A percentile compares a stretch with the other conserved stretches of the same genome.
Evolutionary conservation across 495 filamentous ascomycete genomes (phyloP).

Genomic region (Penicillium lagena): DNA sequence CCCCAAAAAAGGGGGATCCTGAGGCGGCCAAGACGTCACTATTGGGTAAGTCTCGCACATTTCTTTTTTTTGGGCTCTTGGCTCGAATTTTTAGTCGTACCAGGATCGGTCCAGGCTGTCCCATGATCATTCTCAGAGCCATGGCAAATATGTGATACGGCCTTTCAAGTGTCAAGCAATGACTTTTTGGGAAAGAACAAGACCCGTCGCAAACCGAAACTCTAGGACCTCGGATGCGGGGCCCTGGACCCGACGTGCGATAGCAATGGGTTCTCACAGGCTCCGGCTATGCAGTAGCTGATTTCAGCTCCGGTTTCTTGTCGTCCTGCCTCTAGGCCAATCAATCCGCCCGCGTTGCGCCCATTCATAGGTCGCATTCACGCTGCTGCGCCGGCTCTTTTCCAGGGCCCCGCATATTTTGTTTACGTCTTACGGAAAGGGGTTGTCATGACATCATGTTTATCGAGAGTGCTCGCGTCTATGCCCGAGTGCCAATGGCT

Average conservation of each 20-base stretch:
- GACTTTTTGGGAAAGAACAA: not conserved
- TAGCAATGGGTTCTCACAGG: slow-evolving; percentile 13
- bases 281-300: slow-evolving; percentile 4
- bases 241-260: slow-evolving; percentile 16
- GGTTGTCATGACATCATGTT: no score
- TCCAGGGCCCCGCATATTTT: no score
- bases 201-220: slow-evolving; percentile 23
- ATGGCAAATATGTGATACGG: slow-evolving; percentile 13
- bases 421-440: no score
- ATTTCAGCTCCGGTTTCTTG: slow-evolving; percentile 3
- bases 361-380: no score
- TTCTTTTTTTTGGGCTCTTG: slow-evolving; percentile 15
- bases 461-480: no score
- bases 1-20: slow-evolving; percentile 10
- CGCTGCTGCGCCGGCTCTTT: no score
- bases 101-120: slow-evolving; percentile 7
- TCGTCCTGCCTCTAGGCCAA: no score
- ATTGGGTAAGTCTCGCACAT: slow-evolving; percentile 13
- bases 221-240: slow-evolving; percentile 30
- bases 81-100: slow-evolving; percentile 13
- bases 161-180: slow-evolving; percentile 20
- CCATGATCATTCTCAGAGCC: slow-evolving; percentile 6
- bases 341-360: no score
- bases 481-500: no score
- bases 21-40: slow-evolving; percentile 19